A percentile compares a stretch with the other conserved stretches of the same genome.
phyloP scores from a whole-genome alignment of 192 early-diverging fungal species.

The Gonapodya sp. region DNA sequence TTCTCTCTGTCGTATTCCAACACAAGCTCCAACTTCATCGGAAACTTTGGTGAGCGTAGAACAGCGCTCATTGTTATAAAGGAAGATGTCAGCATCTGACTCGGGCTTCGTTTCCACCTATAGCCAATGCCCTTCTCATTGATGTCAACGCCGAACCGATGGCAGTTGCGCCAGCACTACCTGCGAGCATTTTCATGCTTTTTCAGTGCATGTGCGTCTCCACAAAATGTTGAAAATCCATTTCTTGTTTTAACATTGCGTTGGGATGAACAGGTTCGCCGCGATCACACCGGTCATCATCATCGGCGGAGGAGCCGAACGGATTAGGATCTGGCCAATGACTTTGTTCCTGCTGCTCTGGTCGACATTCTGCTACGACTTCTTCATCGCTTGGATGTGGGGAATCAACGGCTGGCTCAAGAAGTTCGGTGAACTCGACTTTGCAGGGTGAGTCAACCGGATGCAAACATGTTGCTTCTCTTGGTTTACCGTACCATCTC shows the following conservation, averaged over 20 bases:
- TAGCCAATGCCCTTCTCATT: constrained; percentile 13
- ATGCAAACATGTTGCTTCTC: too few species aligned
- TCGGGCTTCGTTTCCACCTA: background rate
- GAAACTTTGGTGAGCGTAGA: constrained; percentile 11
- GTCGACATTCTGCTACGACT: constrained; percentile 14
- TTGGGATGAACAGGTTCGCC: constrained; percentile 7
- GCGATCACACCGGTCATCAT: constrained; percentile 15
- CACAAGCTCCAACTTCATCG: constrained; percentile 12
- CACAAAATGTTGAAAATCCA: background rate
- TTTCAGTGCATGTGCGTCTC: constrained; percentile 16
- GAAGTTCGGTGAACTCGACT: constrained; percentile 16
- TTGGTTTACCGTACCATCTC: background rate
- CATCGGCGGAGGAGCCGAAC: constrained; percentile 14
- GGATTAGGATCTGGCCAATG: constrained; percentile 14
- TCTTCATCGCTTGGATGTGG: constrained; percentile 18
- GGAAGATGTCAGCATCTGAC: too few species aligned
- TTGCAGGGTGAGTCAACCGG: constrained; percentile 11
- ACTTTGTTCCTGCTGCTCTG: constrained; percentile 16
- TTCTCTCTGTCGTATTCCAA: constrained; percentile 17
- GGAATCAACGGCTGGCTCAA: constrained; percentile 14
- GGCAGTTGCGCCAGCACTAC: constrained; percentile 10
- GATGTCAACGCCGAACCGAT: constrained; percentile 14
- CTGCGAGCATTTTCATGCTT: constrained; percentile 17
- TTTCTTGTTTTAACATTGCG: background rate
- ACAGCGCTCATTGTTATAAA: background rate